Evolutionary conservation across 495 filamentous ascomycete species (phyloP).

Genomic region (Lineolata rhizophorae): DNA sequence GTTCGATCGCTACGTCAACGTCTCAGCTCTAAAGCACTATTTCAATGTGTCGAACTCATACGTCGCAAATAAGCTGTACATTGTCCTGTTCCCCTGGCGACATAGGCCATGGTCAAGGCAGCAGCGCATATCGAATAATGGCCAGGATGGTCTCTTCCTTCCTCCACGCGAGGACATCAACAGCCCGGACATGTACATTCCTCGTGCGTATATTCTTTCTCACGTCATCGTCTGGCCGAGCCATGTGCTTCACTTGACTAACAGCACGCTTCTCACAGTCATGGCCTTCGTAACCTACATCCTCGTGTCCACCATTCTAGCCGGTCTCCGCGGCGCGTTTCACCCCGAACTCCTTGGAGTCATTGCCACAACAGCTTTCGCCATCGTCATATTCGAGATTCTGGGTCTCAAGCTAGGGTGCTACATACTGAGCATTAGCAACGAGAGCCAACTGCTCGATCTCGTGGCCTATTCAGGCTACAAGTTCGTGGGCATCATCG

Average conservation of each 20-base stretch:
- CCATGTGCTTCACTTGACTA: too few species aligned
- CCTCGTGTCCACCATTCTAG: slow-evolving; percentile 69
- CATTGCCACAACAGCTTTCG: slow-evolving; percentile 64
- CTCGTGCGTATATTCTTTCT: slow-evolving; percentile 23
- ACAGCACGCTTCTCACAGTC: too few species aligned
- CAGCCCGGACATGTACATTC: slow-evolving; percentile 98
- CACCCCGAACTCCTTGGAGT: slow-evolving; percentile 81
- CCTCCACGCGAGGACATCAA: slow-evolving; percentile 95
- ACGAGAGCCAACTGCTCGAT: slow-evolving; percentile 70
- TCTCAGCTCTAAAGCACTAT: slow-evolving; percentile 27
- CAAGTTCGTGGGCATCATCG: slow-evolving; percentile 93
- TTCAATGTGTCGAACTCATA: slow-evolving; percentile 24
- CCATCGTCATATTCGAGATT: slow-evolving; percentile 69
- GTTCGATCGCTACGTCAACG: slow-evolving; percentile 85
- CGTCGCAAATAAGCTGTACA: slow-evolving; percentile 25
- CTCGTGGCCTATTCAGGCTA: slow-evolving; percentile 92
- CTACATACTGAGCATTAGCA: slow-evolving; percentile 81
- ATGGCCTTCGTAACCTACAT: slow-evolving; percentile 96
- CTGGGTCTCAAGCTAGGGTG: slow-evolving; percentile 72
- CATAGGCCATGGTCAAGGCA: slow-evolving; percentile 89
- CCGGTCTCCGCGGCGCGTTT: slow-evolving; percentile 80
- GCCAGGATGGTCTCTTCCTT: slow-evolving; percentile 62
- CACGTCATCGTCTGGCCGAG: too few species aligned
- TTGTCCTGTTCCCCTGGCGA: slow-evolving; percentile 92
- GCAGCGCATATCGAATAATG: slow-evolving; percentile 28